Conservation (phyloP, 1,139 yeast species). For the Suhomyces terraborum region DNA sequence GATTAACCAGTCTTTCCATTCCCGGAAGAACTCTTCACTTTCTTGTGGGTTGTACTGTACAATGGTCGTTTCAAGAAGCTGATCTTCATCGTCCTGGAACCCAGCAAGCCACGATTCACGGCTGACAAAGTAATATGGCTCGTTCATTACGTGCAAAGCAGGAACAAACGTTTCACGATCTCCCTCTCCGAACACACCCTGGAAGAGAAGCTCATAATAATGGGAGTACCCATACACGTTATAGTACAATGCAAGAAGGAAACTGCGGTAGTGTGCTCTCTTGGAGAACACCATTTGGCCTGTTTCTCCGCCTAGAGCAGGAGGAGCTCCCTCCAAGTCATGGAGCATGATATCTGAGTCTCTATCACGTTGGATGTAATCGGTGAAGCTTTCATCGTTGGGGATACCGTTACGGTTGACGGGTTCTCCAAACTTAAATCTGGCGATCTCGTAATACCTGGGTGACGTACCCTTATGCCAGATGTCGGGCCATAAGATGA, state of each 20-base stretch:
- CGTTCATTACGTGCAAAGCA: constrained; percentile 40
- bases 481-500: constrained; percentile 28
- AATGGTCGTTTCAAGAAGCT: constrained; percentile 22
- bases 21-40: constrained; percentile 15
- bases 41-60: constrained; percentile 24
- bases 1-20: constrained; percentile 21
- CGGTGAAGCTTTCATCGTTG: constrained; percentile 19
- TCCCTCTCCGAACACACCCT: constrained; percentile 41
- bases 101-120: constrained; percentile 22
- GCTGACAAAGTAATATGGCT: constrained; percentile 32
- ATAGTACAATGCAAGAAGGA: constrained; percentile 35
- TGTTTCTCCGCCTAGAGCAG: constrained; percentile 33
- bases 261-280: constrained; percentile 29
- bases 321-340: constrained; percentile 37
- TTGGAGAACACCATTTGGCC: constrained; percentile 41
- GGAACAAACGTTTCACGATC: constrained; percentile 44
- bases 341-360: constrained; percentile 28
- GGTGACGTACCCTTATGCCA: constrained; percentile 27
- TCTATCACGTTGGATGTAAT: constrained; percentile 20
- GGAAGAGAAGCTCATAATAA: constrained; percentile 37
- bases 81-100: constrained; percentile 9
- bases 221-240: constrained; percentile 31
- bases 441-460: constrained; percentile 22
- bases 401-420: constrained; percentile 20
- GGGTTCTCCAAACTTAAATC: constrained; percentile 23